phyloP scores from a whole-genome alignment of 2,329 filamentous ascomycete genomes.

The Fusarium sulawesiense region DNA sequence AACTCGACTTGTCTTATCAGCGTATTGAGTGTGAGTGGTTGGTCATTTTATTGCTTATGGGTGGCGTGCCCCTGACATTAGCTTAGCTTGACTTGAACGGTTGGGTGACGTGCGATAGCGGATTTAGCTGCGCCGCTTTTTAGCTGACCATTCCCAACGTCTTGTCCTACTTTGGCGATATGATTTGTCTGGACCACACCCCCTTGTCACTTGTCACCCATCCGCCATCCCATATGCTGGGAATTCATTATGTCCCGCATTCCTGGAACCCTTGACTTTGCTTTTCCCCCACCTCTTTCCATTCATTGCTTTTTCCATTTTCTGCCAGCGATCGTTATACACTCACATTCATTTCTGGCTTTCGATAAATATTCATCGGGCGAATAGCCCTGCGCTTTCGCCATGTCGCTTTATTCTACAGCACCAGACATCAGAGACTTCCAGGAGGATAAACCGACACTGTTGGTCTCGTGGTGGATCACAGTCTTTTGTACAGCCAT shows the following conservation, averaged over 20 bases:
- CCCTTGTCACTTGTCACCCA: slow-evolving; percentile 9
- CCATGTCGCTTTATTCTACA: slow-evolving; percentile 66
- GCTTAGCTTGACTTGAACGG: neutral
- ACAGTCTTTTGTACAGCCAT: slow-evolving; percentile 82
- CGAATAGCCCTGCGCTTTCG: slow-evolving; percentile 39
- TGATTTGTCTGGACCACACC: slow-evolving; percentile 22
- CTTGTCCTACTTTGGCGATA: neutral
- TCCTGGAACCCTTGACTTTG: slow-evolving; percentile 8
- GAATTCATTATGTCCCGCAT: slow-evolving; percentile 30
- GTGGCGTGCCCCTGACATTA: slow-evolving; percentile 15
- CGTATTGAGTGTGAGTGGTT: neutral
- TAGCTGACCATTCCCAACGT: slow-evolving; percentile 12
- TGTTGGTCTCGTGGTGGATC: slow-evolving; percentile 94
- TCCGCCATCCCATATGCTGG: neutral
- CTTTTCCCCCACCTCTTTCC: neutral
- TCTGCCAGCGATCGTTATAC: neutral
- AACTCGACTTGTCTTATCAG: neutral
- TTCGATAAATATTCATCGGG: slow-evolving; percentile 12
- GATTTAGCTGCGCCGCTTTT: slow-evolving; percentile 25
- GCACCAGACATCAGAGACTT: slow-evolving; percentile 58
- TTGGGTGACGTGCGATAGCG: slow-evolving; percentile 24
- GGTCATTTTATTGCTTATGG: neutral
- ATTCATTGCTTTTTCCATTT: neutral
- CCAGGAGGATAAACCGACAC: slow-evolving; percentile 78
- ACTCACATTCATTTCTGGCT: neutral